Evolutionary conservation across 106 monocot genomes (phyloP), one percentile per base, ranked within the genome.

Genomic region (Dendrobium chrysotoxum): DNA sequence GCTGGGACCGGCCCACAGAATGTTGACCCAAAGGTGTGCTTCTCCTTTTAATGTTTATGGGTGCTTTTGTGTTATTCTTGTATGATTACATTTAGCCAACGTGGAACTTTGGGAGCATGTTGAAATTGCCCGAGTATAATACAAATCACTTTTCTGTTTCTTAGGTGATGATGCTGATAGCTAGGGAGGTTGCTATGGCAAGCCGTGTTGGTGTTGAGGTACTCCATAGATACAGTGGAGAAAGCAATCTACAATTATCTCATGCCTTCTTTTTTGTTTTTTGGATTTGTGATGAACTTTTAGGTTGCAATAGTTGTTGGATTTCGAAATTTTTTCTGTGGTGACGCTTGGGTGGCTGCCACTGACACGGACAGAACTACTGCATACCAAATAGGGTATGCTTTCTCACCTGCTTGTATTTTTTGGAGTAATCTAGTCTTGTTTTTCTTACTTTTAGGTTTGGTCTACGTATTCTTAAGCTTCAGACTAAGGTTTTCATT

Each of bases 281-380:
- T 75, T 57, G 55, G 26, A 65, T 74, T 38, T 66, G 28, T 68
- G 28, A 39, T 70, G 44, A 83, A 23, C 16, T 35, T 61, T 79
- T 77, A 98, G 98, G 92, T 95, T 71, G 94, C 98, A 65, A 80
- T 98, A 77, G 95, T 98, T 86, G 88, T 98, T 85, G 94, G 98
- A 75, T 91, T 94, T 53, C 91, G 92, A 80, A 98, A 98, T 91
- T 95, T 98, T 79, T 98, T 98, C 82, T 95, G 89, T 75, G 89
- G 92, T 77, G 92, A 98, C 20, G 85, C 86, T 67, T 98, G 98
- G 98, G 85, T 88, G 55, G 85, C 94, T 81, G 83, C 91, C 17
- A 91, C 98, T 40, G 85, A 35, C 35, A 35, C 87, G 66, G 98
- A 98, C 80, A 88, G 89, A 80, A 75, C 89, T 78, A 85, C 92